Conservation (phyloP, 495 filamentous ascomycete species). For the Xylaria bambusicola region DNA sequence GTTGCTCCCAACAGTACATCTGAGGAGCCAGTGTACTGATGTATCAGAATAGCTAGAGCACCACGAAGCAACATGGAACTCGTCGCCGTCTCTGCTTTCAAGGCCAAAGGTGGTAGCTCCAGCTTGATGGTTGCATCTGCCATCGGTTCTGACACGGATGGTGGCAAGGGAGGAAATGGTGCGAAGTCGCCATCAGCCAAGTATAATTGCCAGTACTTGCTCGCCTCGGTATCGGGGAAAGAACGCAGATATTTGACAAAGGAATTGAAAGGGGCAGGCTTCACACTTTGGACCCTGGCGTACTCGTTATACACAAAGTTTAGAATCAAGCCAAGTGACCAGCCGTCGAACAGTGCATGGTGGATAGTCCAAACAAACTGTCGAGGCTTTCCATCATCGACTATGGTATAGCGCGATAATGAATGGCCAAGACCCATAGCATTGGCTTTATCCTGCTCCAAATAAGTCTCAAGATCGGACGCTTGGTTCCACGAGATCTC, state of each 20-base stretch:
- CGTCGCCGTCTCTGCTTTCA: no score
- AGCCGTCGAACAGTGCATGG: conserved; percentile 68
- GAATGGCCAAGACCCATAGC: conserved; percentile 4
- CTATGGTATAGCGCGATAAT: neutral
- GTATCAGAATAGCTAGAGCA: conserved; percentile 41
- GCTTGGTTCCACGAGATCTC: conserved; percentile 5
- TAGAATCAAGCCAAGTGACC: conserved; percentile 42
- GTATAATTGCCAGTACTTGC: conserved; percentile 24
- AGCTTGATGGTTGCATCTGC: no score
- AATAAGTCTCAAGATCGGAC: neutral
- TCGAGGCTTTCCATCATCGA: neutral
- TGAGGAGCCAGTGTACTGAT: conserved; percentile 31
- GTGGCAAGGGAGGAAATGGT: no score
- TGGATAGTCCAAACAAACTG: conserved; percentile 60
- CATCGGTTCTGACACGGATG: no score
- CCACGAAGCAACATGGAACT: conserved; percentile 32
- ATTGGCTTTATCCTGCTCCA: conserved; percentile 13
- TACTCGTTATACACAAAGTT: conserved; percentile 50
- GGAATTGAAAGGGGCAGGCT: conserved; percentile 5
- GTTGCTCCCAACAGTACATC: conserved; percentile 58
- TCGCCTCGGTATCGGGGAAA: conserved; percentile 16
- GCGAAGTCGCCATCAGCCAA: no score
- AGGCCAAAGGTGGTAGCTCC: no score
- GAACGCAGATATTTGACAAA: conserved; percentile 25
- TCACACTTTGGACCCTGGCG: conserved; percentile 28